These are phyloP conservation scores for Falciphora oryzae DNA, from an alignment of 2,329 filamentous ascomycete species.

Conservation along the genomic window DNA sequence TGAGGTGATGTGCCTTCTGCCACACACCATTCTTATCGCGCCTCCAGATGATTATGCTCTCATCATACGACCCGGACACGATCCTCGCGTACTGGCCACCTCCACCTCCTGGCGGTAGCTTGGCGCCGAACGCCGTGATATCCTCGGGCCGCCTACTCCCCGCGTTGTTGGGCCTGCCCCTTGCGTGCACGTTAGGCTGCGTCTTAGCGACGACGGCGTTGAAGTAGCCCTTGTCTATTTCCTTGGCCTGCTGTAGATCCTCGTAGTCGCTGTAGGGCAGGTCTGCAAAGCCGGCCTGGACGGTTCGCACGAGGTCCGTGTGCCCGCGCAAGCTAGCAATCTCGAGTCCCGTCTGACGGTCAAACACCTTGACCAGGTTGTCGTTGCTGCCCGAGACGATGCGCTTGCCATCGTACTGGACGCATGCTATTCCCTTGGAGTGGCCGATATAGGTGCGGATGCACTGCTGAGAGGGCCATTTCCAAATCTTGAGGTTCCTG, in stretches of 20 bases:
- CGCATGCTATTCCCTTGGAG: constrained; percentile 92
- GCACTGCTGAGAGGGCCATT: constrained; percentile 73
- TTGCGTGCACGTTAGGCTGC: constrained; percentile 28
- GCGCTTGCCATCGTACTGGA: constrained; percentile 89
- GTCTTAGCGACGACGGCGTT: constrained; percentile 47
- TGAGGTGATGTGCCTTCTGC: constrained; percentile 68
- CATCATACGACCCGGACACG: constrained; percentile 93
- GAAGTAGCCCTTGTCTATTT: constrained; percentile 69
- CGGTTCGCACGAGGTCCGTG: constrained; percentile 78
- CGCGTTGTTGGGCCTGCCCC: constrained; percentile 49
- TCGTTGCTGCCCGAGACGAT: constrained; percentile 97
- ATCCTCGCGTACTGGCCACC: constrained; percentile 89
- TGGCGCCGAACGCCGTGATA: constrained; percentile 75
- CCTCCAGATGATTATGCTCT: constrained; percentile 92
- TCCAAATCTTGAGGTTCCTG: constrained; percentile 90
- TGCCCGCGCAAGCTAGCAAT: constrained; percentile 84
- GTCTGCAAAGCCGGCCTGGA: constrained; percentile 93
- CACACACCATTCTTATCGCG: constrained; percentile 79
- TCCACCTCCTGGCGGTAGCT: constrained; percentile 83
- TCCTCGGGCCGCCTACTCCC: constrained; percentile 71
- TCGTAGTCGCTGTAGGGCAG: constrained; percentile 73
- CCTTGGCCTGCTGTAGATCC: constrained; percentile 65
- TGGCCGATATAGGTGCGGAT: constrained; percentile 78
- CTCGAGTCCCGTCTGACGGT: constrained; percentile 77
- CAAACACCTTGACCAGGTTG: constrained; percentile 92